Evolutionary conservation across 2,329 filamentous ascomycete species (phyloP).

Genomic region (Neofusicoccum cordaticola): DNA sequence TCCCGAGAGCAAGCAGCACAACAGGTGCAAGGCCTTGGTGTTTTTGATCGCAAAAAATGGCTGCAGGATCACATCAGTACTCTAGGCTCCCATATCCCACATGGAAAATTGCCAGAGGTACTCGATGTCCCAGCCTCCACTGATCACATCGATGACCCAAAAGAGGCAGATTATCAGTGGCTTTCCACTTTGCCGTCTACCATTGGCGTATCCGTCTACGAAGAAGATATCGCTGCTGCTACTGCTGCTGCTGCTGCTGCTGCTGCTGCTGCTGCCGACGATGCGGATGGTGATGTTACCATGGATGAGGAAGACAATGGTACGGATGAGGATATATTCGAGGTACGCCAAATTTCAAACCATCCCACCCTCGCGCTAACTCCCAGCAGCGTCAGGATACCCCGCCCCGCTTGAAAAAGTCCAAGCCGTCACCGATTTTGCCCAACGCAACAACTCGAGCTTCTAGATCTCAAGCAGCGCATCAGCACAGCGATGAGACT

Average conservation of each 20-base stretch:
- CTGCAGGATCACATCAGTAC: slow-evolving; percentile 15
- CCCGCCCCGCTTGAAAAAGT: slow-evolving; percentile 4
- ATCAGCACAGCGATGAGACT: slow-evolving; percentile 29
- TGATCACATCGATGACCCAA: background rate
- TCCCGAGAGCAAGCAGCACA: slow-evolving; percentile 52
- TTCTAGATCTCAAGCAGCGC: background rate
- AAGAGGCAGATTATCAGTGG: background rate
- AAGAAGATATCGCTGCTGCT: background rate
- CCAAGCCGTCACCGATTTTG: background rate
- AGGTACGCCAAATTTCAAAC: background rate
- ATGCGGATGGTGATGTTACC: background rate
- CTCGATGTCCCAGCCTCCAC: background rate
- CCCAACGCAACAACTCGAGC: background rate
- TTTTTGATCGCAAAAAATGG: slow-evolving; percentile 53
- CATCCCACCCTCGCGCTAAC: background rate
- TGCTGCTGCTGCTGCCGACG: background rate
- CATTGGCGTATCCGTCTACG: background rate
- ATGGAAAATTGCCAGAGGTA: background rate
- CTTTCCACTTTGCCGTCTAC: background rate
- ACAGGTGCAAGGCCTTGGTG: slow-evolving; percentile 53
- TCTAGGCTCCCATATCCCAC: background rate
- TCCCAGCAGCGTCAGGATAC: slow-evolving; percentile 9
- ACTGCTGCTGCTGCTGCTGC: background rate
- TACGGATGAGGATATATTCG: background rate
- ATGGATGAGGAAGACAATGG: background rate